Base-by-base conservation (phyloP, 139 green algal genomes). In the Haematococcus lacustris region DNA sequence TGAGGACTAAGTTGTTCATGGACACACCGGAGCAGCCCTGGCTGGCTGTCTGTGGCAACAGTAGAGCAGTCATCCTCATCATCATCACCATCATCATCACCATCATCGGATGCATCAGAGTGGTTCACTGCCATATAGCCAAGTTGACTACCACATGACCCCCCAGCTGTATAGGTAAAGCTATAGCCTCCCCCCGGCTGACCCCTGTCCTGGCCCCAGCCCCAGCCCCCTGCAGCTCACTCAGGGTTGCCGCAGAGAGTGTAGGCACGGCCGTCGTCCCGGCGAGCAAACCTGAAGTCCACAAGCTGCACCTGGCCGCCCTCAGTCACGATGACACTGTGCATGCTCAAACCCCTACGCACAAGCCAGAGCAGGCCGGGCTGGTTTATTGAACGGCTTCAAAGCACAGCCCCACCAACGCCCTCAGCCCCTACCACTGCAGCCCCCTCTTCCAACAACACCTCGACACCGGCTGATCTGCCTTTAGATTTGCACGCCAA, bases 221-320 rank as follows among this genome's bases (percentile, higher is more conserved):
- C 28, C 28, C 62, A 68, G 5, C 33, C 66, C 37, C 39, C 38
- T 32, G 2, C 2, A n/a, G 64, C 67, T 72, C 83, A 91, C 70
- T 91, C 86, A 3, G 87, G 89, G 51, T 81, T 69, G 17, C 90
- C 90, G 38, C 90, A 95, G 34, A 96, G 63, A 34, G 88, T 94
- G 76, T 83, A 93, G 3, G 87, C 88, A 70, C 85, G 85, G 17
- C 80, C 79, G 39, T 85, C 74, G 57, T 79, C 41, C 40, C 70
- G 68, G 35, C 85, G 86, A 0, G 86, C 81, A 80, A 92, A 91
- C 33, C 83, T 74, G 37, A 86, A 78, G 76, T 86, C 85, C 35
- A 82, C 73, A 37, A 78, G 77, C 62, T 74, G 69, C 38, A 80
- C 67, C 71, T 85, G 70, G 0, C 87, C 87, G 5, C 78, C 79